Percentiles rank a stretch among this genome's conserved stretches.
Evolutionary conservation across 106 monocot genomes (phyloP).

Genomic region (Dendrobium huoshanense): DNA sequence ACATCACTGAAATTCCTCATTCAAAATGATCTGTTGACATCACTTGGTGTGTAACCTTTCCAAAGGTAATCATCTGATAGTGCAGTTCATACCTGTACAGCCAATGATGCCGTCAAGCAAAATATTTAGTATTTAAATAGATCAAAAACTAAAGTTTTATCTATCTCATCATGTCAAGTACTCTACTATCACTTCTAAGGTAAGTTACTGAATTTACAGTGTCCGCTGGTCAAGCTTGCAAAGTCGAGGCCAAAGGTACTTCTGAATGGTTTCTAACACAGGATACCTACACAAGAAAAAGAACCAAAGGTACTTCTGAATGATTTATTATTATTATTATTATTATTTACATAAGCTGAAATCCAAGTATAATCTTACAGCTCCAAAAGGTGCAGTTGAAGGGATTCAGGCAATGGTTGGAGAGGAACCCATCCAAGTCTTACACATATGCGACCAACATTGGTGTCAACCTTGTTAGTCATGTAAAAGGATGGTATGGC

Average conservation of each 20-base stretch:
- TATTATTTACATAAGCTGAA: not conserved
- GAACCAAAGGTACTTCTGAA: not conserved
- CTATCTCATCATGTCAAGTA: not conserved
- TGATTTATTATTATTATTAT: no score
- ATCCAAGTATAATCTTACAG: constrained; percentile 36
- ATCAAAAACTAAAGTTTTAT: not conserved
- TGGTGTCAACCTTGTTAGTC: constrained; percentile 75
- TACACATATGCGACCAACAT: constrained; percentile 92
- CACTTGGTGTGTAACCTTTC: constrained; percentile 36
- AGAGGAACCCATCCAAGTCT: constrained; percentile 98
- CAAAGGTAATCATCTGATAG: constrained; percentile 80
- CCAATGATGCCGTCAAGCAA: not conserved
- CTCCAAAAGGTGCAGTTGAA: constrained; percentile 88
- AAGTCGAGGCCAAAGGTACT: constrained; percentile 66
- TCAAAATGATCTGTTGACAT: not conserved
- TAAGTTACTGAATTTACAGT: constrained; percentile 30
- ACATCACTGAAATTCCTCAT: not conserved
- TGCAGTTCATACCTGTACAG: constrained; percentile 66
- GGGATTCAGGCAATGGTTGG: constrained; percentile 86
- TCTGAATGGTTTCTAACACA: constrained; percentile 77
- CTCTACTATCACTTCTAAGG: not conserved
- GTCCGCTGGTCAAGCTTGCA: constrained; percentile 57
- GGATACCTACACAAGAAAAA: constrained; percentile 64
- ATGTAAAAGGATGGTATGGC: not conserved
- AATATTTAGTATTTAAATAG: not conserved